A percentile compares a stretch with the other conserved stretches of the same genome.
Evolutionary conservation across 2,329 filamentous ascomycete genomes (phyloP).

Genomic region (Amphichorda felina): DNA sequence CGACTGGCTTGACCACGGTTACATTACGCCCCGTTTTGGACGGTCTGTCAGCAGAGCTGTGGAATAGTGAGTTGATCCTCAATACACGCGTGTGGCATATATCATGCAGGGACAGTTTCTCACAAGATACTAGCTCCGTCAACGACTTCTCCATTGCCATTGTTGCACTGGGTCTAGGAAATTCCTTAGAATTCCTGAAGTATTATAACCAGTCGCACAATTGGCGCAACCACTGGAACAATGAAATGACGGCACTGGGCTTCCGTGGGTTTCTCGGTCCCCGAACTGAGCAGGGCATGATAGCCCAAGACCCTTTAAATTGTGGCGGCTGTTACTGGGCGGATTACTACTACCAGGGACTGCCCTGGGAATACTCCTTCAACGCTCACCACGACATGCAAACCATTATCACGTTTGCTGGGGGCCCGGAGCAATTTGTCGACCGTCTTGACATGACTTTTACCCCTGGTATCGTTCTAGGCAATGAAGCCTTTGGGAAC

Average conservation of each 20-base stretch:
- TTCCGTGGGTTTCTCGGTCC: conserved; percentile 59
- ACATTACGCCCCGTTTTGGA: conserved; percentile 49
- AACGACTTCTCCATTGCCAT: conserved; percentile 60
- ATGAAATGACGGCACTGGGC: conserved; percentile 39
- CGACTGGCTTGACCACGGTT: conserved; percentile 55
- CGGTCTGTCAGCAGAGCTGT: conserved; percentile 53
- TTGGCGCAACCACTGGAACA: conserved; percentile 64
- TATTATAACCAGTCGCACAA: conserved; percentile 54
- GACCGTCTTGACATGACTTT: conserved; percentile 51
- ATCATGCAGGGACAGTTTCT: too few relatives aligned
- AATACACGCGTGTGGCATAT: too few relatives aligned
- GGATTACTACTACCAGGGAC: conserved; percentile 45
- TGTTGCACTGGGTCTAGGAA: conserved; percentile 47
- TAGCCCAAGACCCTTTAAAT: conserved; percentile 40
- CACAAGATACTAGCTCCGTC: conserved; percentile 24
- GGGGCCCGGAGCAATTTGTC: conserved; percentile 43
- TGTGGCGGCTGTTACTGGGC: conserved; percentile 58
- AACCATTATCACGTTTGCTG: conserved; percentile 38
- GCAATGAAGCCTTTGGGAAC: conserved; percentile 31
- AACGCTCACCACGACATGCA: conserved; percentile 56
- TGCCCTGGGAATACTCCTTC: conserved; percentile 55
- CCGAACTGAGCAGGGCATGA: conserved; percentile 37
- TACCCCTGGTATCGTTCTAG: conserved; percentile 28
- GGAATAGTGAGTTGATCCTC: conserved; percentile 44
- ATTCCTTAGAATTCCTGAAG: conserved; percentile 34